These are phyloP conservation scores for Kwoniella sp. DNA, from an alignment of 768 basidiomycete species.

Conservation along the genomic window DNA sequence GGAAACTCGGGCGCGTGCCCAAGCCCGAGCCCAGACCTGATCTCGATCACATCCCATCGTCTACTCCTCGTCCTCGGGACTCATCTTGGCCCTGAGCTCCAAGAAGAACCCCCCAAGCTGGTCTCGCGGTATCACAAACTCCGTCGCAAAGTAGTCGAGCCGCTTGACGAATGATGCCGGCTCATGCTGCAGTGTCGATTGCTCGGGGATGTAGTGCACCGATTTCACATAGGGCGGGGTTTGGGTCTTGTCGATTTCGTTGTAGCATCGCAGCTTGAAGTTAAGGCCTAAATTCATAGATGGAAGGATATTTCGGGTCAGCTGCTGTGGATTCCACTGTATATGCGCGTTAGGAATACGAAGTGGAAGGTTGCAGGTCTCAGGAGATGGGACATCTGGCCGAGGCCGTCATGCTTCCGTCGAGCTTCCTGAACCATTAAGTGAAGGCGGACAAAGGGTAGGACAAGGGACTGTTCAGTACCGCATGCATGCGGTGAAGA, in stretches of 20 bases:
- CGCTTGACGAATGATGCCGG: conserved; percentile 41
- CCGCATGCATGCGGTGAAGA: no score
- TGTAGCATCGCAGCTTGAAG: conserved; percentile 50
- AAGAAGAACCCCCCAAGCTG: conserved; percentile 41
- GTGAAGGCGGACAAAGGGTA: no score
- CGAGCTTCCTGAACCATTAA: no score
- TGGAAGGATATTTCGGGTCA: neutral
- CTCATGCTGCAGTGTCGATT: conserved; percentile 37
- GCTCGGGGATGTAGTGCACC: conserved; percentile 46
- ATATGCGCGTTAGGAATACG: no score
- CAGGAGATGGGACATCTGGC: no score
- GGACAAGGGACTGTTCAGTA: no score
- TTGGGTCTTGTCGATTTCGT: conserved; percentile 31
- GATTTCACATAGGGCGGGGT: conserved; percentile 20
- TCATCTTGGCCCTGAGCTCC: conserved; percentile 33
- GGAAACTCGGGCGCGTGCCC: no score
- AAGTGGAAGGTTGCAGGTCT: no score
- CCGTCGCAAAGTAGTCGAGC: conserved; percentile 39
- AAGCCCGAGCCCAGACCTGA: no score
- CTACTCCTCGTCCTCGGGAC: conserved; percentile 23
- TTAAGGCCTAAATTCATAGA: conserved; percentile 36
- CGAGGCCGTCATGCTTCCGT: no score
- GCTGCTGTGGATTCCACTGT: no score
- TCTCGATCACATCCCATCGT: neutral
- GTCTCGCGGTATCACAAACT: conserved; percentile 41